A percentile compares a stretch with the other conserved stretches of the same genome.
These are phyloP conservation scores for Phytophthora meadii DNA, from an alignment of 352 stramenopile species.

Conservation along the genomic window DNA sequence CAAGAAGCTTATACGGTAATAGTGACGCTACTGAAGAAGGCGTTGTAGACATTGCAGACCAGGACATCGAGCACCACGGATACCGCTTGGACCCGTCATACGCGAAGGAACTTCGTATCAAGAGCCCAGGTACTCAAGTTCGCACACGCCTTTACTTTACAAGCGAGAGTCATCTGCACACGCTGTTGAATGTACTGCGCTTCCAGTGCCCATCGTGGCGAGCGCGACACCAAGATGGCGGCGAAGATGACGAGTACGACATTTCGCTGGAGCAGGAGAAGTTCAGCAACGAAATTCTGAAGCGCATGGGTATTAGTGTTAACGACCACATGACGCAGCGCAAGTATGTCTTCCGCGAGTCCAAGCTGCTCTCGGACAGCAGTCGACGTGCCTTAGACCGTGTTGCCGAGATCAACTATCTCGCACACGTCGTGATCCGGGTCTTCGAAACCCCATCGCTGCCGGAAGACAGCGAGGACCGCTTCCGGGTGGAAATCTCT, in stretches of 20 bases:
- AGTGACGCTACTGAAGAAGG: slow-evolving; percentile 30
- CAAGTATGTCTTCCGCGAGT: slow-evolving; percentile 84
- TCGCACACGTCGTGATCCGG: slow-evolving; percentile 98
- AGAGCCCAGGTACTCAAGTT: slow-evolving; percentile 87
- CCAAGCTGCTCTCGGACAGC: slow-evolving; percentile 82
- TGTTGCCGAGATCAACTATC: slow-evolving; percentile 97
- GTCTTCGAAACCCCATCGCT: slow-evolving; percentile 96
- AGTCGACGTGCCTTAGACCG: slow-evolving; percentile 81
- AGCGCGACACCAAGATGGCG: slow-evolving; percentile 57
- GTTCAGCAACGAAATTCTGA: slow-evolving; percentile 87
- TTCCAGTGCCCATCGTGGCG: slow-evolving; percentile 86
- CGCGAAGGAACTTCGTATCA: slow-evolving; percentile 96
- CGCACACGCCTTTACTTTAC: slow-evolving; percentile 99
- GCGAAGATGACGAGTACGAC: slow-evolving; percentile 72
- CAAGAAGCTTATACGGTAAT: slow-evolving; percentile 35
- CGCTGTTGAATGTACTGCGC: slow-evolving; percentile 97
- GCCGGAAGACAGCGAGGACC: slow-evolving; percentile 83
- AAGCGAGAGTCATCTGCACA: slow-evolving; percentile 98
- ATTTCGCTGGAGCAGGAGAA: slow-evolving; percentile 85
- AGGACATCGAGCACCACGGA: slow-evolving; percentile 86
- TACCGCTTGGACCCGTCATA: slow-evolving; percentile 89
- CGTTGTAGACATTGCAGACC: slow-evolving; percentile 42
- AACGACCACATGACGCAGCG: slow-evolving; percentile 79
- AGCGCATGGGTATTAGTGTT: slow-evolving; percentile 86
- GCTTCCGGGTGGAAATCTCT: slow-evolving; percentile 88